phyloP scores from a whole-genome alignment of 2,329 filamentous ascomycete species.

The Furcasterigmium sp. region DNA sequence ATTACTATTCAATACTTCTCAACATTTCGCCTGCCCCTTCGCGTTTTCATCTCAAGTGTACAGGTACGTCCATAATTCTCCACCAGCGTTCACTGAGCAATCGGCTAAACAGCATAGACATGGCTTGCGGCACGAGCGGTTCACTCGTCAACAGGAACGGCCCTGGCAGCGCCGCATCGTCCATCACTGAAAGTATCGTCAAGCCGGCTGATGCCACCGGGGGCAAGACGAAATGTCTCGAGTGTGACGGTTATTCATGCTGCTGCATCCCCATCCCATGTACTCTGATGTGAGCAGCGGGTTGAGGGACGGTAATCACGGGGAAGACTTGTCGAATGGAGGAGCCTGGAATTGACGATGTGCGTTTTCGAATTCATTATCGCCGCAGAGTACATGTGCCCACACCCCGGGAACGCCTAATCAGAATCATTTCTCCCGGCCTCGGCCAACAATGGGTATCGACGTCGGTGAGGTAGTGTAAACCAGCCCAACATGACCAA shows the following conservation, averaged over 20 bases:
- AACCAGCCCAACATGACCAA: not conserved
- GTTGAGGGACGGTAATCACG: not conserved
- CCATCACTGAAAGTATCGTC: constrained; percentile 43
- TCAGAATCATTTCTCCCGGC: no score
- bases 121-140: constrained; percentile 26
- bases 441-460: no score
- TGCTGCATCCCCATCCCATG: constrained; percentile 51
- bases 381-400: no score
- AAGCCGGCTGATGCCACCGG: constrained; percentile 38
- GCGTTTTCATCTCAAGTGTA: no score
- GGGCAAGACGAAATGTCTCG: constrained; percentile 41
- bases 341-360: no score
- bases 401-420: no score
- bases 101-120: constrained; percentile 8
- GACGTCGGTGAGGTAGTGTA: not conserved
- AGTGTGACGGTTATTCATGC: constrained; percentile 46
- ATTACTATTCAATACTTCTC: no score
- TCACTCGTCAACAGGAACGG: constrained; percentile 35
- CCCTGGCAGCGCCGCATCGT: constrained; percentile 42
- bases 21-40: no score
- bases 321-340: not conserved
- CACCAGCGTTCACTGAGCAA: no score
- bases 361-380: no score
- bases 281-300: constrained; percentile 34
- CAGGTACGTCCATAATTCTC: no score